phyloP scores from a whole-genome alignment of 2,329 filamentous ascomycete genomes.

The Microsporum canis region DNA sequence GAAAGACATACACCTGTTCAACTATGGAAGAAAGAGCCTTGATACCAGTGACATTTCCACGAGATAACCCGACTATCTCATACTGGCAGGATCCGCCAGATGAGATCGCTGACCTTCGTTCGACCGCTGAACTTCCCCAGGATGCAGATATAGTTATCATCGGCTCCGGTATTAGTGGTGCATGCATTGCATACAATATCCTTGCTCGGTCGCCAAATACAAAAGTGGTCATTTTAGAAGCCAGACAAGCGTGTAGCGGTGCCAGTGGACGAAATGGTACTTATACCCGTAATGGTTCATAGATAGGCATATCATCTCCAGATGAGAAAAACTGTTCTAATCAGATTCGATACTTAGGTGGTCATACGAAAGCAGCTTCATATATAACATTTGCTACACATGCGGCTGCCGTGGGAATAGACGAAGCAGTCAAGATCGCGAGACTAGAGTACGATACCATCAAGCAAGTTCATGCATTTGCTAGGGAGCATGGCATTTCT shows the following conservation, averaged over 20 bases:
- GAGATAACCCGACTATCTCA: constrained; percentile 19
- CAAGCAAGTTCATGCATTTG: constrained; percentile 45
- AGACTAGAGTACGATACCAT: constrained; percentile 45
- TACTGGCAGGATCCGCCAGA: constrained; percentile 29
- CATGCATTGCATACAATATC: constrained; percentile 24
- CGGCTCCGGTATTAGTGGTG: constrained; percentile 32
- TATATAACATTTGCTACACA: constrained; percentile 44
- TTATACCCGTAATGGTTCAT: neutral
- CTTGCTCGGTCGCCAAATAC: constrained; percentile 16
- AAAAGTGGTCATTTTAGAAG: constrained; percentile 32
- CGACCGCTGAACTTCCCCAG: constrained; percentile 17
- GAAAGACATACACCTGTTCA: neutral
- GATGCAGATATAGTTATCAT: constrained; percentile 27
- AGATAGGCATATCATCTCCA: neutral
- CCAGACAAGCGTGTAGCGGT: constrained; percentile 19
- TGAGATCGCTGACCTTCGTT: constrained; percentile 18
- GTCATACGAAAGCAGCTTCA: constrained; percentile 41
- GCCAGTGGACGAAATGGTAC: constrained; percentile 16
- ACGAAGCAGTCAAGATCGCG: constrained; percentile 42
- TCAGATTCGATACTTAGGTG: constrained; percentile 19
- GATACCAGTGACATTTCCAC: constrained; percentile 17
- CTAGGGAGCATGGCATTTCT: constrained; percentile 36
- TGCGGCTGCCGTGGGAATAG: constrained; percentile 34
- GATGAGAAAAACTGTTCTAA: neutral
- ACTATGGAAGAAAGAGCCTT: constrained; percentile 12